Conservation (phyloP, 495 filamentous ascomycete genomes). For the Podospora australis region DNA sequence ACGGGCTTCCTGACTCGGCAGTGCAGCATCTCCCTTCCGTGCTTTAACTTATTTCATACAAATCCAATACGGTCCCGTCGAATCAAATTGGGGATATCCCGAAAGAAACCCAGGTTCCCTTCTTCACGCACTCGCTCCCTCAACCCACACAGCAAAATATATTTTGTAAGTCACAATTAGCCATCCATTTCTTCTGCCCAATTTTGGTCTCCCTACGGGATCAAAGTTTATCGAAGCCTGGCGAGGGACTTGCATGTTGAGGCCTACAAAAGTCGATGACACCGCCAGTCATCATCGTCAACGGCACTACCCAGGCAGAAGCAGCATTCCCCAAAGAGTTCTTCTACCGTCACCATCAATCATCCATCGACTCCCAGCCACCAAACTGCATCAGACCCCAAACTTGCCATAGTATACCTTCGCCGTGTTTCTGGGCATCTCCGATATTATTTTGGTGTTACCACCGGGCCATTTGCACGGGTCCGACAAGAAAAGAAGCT, state of each 20-base stretch:
- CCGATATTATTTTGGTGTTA: not conserved
- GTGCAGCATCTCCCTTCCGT: slow-evolving; percentile 18
- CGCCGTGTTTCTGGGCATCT: not conserved
- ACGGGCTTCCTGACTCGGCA: slow-evolving; percentile 17
- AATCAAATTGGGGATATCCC: slow-evolving; percentile 1
- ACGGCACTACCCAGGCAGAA: not conserved
- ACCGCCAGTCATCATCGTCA: not conserved
- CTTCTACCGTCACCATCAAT: no score
- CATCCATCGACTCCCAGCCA: not conserved
- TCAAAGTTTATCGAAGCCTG: not conserved
- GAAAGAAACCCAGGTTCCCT: not conserved
- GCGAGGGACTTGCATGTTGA: not conserved
- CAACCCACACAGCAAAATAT: no score
- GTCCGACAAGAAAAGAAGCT: not conserved
- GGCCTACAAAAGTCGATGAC: slow-evolving; percentile 2
- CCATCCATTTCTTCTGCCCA: no score
- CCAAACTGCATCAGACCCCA: slow-evolving; percentile 1
- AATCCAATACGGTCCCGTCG: slow-evolving; percentile 8
- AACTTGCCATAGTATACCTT: no score
- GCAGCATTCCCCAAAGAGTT: no score
- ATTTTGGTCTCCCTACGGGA: not conserved
- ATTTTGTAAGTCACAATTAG: not conserved
- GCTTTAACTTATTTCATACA: slow-evolving; percentile 20
- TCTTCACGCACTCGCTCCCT: not conserved
- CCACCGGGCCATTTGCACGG: not conserved